Conservation (phyloP, 495 filamentous ascomycete species). For the Pyrenopolyporus hunteri region DNA sequence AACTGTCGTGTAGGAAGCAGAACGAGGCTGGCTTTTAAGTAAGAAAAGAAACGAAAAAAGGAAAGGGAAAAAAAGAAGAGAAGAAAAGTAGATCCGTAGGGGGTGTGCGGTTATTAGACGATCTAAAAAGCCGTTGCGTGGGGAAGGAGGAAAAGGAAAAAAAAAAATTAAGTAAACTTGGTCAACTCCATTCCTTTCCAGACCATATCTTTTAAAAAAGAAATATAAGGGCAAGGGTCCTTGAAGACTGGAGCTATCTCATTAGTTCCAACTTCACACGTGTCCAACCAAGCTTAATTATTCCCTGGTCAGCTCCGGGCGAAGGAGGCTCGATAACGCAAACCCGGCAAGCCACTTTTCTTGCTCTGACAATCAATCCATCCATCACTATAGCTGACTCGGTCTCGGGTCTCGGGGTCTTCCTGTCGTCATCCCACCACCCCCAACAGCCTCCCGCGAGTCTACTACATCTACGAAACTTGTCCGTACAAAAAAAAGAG, state of each 20-base stretch:
- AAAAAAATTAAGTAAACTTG: slow-evolving; percentile 9
- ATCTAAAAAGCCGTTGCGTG: slow-evolving; percentile 7
- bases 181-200: slow-evolving; percentile 7
- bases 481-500: no score
- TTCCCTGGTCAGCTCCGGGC: slow-evolving; percentile 12
- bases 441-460: neutral
- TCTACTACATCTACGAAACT: neutral
- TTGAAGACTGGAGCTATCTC: slow-evolving; percentile 6
- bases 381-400: slow-evolving; percentile 18
- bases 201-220: neutral
- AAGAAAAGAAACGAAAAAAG: neutral
- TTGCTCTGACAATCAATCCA: slow-evolving; percentile 1
- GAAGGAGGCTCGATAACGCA: slow-evolving; percentile 22
- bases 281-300: slow-evolving; percentile 35
- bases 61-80: neutral
- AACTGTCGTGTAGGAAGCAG: slow-evolving; percentile 9
- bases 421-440: neutral
- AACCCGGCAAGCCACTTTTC: neutral
- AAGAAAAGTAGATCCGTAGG: no score
- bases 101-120: slow-evolving; percentile 17
- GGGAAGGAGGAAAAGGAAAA: neutral
- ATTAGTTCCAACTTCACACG: slow-evolving; percentile 29
- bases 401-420: neutral
- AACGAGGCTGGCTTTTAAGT: slow-evolving; percentile 18
- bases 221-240: slow-evolving; percentile 15